Conservation (phyloP, 2,329 filamentous ascomycete genomes). For the Aspergillus ochraceus region DNA sequence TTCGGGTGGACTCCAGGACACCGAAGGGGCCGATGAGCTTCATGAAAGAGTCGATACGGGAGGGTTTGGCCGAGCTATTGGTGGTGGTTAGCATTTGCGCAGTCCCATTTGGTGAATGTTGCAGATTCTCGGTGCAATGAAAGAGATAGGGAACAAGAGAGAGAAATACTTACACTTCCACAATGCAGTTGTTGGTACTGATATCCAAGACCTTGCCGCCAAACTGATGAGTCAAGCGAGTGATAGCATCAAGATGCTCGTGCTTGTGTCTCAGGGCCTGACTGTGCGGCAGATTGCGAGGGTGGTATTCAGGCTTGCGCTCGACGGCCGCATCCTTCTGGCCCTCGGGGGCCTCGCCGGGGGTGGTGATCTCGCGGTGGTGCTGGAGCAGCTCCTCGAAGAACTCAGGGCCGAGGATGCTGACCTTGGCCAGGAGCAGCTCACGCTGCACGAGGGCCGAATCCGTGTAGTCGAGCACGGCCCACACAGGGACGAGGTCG, state of each 20-base stretch:
- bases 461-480: constrained; percentile 91
- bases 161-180: constrained; percentile 74
- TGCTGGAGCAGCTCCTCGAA: constrained; percentile 96
- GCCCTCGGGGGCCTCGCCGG: constrained; percentile 41
- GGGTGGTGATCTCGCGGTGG: constrained; percentile 81
- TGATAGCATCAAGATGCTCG: constrained; percentile 94
- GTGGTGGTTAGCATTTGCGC: background rate
- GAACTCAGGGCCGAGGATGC: constrained; percentile 94
- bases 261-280: constrained; percentile 95
- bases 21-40: constrained; percentile 94
- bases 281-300: constrained; percentile 78
- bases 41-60: constrained; percentile 94
- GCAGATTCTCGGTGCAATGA: background rate
- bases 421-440: constrained; percentile 91
- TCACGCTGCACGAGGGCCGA: constrained; percentile 94
- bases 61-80: constrained; percentile 80
- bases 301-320: constrained; percentile 72
- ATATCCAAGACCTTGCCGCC: constrained; percentile 97
- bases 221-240: constrained; percentile 95
- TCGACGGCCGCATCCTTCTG: constrained; percentile 20
- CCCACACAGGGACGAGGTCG: constrained; percentile 97
- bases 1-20: constrained; percentile 92
- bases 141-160: background rate
- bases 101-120: background rate
- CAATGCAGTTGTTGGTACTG: constrained; percentile 97